A percentile compares a stretch with the other conserved stretches of the same genome.
phyloP scores from a whole-genome alignment of 768 basidiomycete species.

The Lactifluus echinatus region DNA sequence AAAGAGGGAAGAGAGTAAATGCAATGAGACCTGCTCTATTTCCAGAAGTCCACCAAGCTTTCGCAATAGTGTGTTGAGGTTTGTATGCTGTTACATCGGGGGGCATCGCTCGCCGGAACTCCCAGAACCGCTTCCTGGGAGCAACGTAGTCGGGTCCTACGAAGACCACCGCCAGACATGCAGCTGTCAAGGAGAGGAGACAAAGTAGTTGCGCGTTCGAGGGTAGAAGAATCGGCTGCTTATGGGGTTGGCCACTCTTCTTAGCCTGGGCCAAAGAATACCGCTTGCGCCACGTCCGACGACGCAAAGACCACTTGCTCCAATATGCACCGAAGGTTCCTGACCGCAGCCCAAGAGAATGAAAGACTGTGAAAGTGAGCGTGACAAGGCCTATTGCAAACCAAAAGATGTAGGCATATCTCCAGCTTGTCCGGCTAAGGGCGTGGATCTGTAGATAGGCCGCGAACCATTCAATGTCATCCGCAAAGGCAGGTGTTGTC shows the following conservation, averaged over 20 bases:
- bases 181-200: slow-evolving; percentile 36
- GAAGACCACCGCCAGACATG: slow-evolving; percentile 40
- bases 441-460: slow-evolving; percentile 52
- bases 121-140: slow-evolving; percentile 40
- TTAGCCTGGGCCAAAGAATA: slow-evolving; percentile 31
- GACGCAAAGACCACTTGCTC: slow-evolving; percentile 49
- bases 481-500: slow-evolving; percentile 35
- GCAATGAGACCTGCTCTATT: slow-evolving; percentile 59
- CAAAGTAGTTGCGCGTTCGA: slow-evolving; percentile 56
- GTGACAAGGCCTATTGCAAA: slow-evolving; percentile 38
- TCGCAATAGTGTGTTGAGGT: slow-evolving; percentile 53
- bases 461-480: slow-evolving; percentile 44
- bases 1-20: slow-evolving; percentile 64
- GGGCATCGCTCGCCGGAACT: slow-evolving; percentile 27
- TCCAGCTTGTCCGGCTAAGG: slow-evolving; percentile 41
- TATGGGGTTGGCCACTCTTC: slow-evolving; percentile 29
- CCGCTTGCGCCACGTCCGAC: slow-evolving; percentile 49
- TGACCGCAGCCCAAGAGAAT: slow-evolving; percentile 34
- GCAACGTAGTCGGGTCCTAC: slow-evolving; percentile 63
- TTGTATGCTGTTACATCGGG: slow-evolving; percentile 32
- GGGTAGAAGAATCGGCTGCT: slow-evolving; percentile 42
- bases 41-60: slow-evolving; percentile 67
- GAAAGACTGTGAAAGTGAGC: slow-evolving; percentile 34
- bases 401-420: slow-evolving; percentile 55
- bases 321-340: slow-evolving; percentile 44